These are phyloP conservation scores for Cladosporium sphaerospermum DNA, from an alignment of 2,329 filamentous ascomycete species.

Conservation along the genomic window DNA sequence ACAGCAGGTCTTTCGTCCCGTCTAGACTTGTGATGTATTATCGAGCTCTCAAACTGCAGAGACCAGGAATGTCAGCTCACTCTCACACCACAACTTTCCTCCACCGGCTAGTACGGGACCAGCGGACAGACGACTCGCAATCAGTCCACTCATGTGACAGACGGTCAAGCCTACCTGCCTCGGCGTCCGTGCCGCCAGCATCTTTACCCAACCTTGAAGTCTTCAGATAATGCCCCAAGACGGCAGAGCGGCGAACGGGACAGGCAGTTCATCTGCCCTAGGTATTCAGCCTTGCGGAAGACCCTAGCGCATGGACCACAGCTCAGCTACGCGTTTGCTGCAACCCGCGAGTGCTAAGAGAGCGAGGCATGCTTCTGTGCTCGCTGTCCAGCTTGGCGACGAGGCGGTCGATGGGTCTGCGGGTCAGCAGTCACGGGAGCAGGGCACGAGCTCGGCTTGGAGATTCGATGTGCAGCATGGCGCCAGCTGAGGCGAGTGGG, in stretches of 20 bases:
- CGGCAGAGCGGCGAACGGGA: background rate
- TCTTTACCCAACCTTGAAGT: background rate
- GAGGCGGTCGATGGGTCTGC: background rate
- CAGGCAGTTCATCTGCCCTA: conserved; percentile 3
- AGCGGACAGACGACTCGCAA: no score
- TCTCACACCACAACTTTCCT: no score
- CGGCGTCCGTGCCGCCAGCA: no score
- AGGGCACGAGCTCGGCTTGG: background rate
- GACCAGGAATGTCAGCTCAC: no score
- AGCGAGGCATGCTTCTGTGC: background rate
- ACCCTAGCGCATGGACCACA: background rate
- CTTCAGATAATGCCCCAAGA: conserved; percentile 2
- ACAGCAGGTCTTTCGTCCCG: no score
- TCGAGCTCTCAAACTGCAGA: no score
- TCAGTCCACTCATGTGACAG: no score
- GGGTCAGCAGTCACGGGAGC: background rate
- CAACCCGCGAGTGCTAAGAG: background rate
- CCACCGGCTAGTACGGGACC: no score
- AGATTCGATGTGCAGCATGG: no score
- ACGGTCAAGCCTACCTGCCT: no score
- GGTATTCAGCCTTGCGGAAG: conserved; percentile 5
- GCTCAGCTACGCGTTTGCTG: conserved; percentile 1
- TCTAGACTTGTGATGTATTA: no score
- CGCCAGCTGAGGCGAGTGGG: no score
- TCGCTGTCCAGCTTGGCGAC: background rate